Evolutionary conservation across 352 stramenopile species (phyloP), one percentile per base, ranked within the genome.

Genomic region (Thraustochytrium sp.): DNA sequence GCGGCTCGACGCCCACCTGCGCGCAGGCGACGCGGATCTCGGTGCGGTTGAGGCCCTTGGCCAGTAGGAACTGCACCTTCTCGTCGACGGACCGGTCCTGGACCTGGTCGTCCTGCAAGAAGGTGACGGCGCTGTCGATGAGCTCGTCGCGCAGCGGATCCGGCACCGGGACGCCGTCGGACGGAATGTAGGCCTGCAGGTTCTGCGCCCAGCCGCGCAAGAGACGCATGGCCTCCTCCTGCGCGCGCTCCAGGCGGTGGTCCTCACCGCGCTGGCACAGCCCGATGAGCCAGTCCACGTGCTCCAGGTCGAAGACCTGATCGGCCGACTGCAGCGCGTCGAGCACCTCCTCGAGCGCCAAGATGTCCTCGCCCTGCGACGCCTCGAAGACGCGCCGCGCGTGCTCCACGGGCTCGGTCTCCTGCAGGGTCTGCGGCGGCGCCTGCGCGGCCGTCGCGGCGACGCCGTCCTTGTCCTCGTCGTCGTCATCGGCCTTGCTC

Each of bases 11-110:
- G 51, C 68, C 68, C 5, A 80, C 68, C 46, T 80, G 68, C 9
- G 68, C 68, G 53, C 42, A 80, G n/a, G 68, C 68, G 23, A 80
- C 38, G 29, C 68, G 68, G 42, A 80, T 80, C 51, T 80, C 68
- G 31, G 68, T 80, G 1, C 53, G 48, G 38, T 80, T 80, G 34
- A 80, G 51, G 48, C 68, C 68, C 42, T 80, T 80, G 21, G 76
- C 68, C 11, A 63, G 18, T 0, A 80, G 42, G 37, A 80, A 80
- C 18, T 42, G 48, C 0, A 80, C 53, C 53, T 80, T 80, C 38
- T 80, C 68, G 1, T 61, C 68, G 31, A 80, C 37, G n/a, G 68
- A 55, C 21, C 68, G 46, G 31, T 80, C 68, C 13, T 13, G 1
- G 29, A 80, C 68, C 34, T 80, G 68, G 11, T 80, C 68, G 38